A percentile compares a stretch with the other conserved stretches of the same genome.
phyloP scores from a whole-genome alignment of 768 basidiomycete species.

The Coprinopsis strossmayeri region DNA sequence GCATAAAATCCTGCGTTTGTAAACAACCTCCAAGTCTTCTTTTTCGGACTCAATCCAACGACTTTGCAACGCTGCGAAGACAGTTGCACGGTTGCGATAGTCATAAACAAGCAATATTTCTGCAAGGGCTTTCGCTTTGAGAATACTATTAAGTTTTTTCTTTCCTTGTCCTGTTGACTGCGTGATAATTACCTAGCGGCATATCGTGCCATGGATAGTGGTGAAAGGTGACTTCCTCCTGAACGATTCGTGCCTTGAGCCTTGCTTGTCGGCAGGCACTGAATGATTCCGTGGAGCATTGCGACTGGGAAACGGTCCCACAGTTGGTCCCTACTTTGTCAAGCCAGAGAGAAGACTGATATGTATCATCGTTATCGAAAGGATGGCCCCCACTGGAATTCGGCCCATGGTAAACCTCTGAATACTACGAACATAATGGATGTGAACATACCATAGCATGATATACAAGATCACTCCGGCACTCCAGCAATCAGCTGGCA shows the following conservation, averaged over 20 bases:
- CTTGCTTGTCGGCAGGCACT: conserved; percentile 9
- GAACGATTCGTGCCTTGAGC: conserved; percentile 65
- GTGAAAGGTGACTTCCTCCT: conserved; percentile 52
- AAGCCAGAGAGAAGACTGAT: conserved; percentile 28
- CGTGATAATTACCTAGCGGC: conserved; percentile 41
- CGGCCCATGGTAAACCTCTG: no score
- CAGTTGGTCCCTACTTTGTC: background rate
- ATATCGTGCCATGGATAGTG: conserved; percentile 48
- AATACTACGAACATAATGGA: background rate
- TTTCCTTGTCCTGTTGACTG: no score
- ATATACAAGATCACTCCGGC: conserved; percentile 76
- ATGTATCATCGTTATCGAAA: conserved; percentile 52
- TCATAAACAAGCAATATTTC: conserved; percentile 55
- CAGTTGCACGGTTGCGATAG: conserved; percentile 53
- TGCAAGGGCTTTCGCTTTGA: conserved; percentile 62
- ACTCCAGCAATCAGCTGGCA: conserved; percentile 92
- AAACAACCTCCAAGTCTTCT: conserved; percentile 53
- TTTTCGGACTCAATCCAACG: conserved; percentile 64
- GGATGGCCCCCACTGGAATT: conserved; percentile 64
- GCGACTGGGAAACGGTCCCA: background rate
- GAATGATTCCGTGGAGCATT: background rate
- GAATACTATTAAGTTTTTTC: no score
- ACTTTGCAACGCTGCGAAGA: conserved; percentile 52
- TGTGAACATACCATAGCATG: conserved; percentile 69
- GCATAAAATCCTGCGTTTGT: conserved; percentile 42